Conservation (phyloP, 1,284 basidiomycete species). For the Singerocomus rubriflavus region DNA sequence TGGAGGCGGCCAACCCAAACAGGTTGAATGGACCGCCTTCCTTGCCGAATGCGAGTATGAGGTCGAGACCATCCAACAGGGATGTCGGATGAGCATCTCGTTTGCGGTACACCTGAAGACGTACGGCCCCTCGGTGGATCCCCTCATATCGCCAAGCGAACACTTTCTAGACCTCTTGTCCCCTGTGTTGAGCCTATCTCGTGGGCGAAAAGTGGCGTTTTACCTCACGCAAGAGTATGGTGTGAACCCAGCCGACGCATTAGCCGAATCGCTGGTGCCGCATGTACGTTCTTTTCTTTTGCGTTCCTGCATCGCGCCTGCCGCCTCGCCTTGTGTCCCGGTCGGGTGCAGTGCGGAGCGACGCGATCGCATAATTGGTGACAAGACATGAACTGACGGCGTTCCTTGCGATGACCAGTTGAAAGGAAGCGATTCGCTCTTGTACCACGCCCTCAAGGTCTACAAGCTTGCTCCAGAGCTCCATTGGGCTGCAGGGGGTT, state of each 20-base stretch:
- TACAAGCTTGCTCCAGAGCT: slow-evolving; percentile 72
- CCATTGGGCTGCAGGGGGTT: slow-evolving; percentile 76
- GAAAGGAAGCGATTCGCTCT: slow-evolving; percentile 69
- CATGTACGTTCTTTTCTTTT: slow-evolving; percentile 46
- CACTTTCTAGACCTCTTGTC: slow-evolving; percentile 66
- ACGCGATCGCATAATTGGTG: slow-evolving; percentile 11
- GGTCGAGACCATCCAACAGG: slow-evolving; percentile 66
- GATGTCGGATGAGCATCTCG: slow-evolving; percentile 63
- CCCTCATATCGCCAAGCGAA: slow-evolving; percentile 68
- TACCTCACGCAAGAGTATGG: slow-evolving; percentile 66
- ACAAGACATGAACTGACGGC: slow-evolving; percentile 18
- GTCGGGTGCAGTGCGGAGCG: slow-evolving; percentile 2
- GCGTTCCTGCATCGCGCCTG: slow-evolving; percentile 5
- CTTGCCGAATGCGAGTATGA: slow-evolving; percentile 70
- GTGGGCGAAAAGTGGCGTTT: slow-evolving; percentile 69
- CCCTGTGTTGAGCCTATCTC: slow-evolving; percentile 64
- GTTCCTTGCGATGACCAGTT: slow-evolving; percentile 42
- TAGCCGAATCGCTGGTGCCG: slow-evolving; percentile 69
- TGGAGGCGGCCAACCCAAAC: slow-evolving; percentile 57
- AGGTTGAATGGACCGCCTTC: slow-evolving; percentile 75
- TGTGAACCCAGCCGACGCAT: slow-evolving; percentile 66
- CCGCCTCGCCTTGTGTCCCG: slow-evolving; percentile 3
- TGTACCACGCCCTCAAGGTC: slow-evolving; percentile 72
- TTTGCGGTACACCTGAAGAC: slow-evolving; percentile 68
- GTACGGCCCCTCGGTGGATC: slow-evolving; percentile 61